Percentiles rank a stretch among this genome's conserved stretches.
phyloP scores from a whole-genome alignment of 2,329 filamentous ascomycete genomes.

The Phyllosticta paracitricarpa region DNA sequence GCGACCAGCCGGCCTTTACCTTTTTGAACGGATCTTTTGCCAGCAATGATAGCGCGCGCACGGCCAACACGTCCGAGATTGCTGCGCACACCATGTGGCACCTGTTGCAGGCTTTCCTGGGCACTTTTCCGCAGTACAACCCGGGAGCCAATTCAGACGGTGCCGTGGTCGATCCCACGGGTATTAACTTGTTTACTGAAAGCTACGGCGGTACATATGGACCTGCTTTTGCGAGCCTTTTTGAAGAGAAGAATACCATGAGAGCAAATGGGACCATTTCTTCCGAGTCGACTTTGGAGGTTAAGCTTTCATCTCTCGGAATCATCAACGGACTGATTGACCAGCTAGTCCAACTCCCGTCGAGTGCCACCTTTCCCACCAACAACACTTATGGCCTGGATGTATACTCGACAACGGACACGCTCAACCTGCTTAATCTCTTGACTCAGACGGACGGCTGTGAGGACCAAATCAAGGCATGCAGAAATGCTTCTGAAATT shows the following conservation, averaged over 20 bases:
- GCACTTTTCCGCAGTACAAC: conserved; percentile 48
- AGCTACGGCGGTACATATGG: conserved; percentile 64
- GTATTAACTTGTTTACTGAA: conserved; percentile 58
- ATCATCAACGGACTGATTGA: conserved; percentile 66
- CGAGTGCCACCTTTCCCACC: conserved; percentile 47
- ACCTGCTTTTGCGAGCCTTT: conserved; percentile 49
- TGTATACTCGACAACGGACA: conserved; percentile 44
- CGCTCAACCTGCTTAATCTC: conserved; percentile 35
- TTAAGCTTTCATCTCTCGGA: conserved; percentile 53
- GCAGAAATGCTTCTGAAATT: conserved; percentile 20
- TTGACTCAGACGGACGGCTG: conserved; percentile 45
- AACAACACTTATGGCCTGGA: conserved; percentile 58
- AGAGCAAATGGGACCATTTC: conserved; percentile 42
- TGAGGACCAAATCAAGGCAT: conserved; percentile 30
- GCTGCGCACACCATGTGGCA: conserved; percentile 56
- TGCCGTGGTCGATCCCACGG: conserved; percentile 33
- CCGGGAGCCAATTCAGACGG: conserved; percentile 34
- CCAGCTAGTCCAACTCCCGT: conserved; percentile 49
- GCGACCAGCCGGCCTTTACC: conserved; percentile 28
- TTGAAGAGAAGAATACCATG: conserved; percentile 52
- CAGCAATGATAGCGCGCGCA: conserved; percentile 39
- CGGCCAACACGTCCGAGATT: conserved; percentile 46
- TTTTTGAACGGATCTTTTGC: conserved; percentile 56
- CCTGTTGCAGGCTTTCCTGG: conserved; percentile 52
- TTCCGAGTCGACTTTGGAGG: conserved; percentile 42